Evolutionary conservation across 345 rosid species (phyloP), one percentile per base, ranked within the genome.

Genomic region (Dovyalis caffra): DNA sequence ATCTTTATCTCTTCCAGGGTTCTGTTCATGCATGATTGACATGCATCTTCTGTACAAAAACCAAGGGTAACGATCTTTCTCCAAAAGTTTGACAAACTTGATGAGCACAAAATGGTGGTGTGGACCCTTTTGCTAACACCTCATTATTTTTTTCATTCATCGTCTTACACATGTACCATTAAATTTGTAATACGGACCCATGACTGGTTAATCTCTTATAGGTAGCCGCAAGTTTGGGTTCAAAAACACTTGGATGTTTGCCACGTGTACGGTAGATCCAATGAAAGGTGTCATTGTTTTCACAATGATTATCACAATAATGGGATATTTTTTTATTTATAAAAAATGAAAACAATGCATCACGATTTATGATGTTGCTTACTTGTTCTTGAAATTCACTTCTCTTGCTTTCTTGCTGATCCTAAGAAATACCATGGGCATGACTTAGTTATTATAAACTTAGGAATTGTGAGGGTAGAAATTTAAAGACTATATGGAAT

Each of bases 181-280:
- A 51, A 58, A 25, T 37, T 67, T 47, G n/a, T 2, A n/a, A 6
- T 35, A 6, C 20, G 32, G 70, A 14, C 4, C n/a, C n/a, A n/a
- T n/a, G n/a, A n/a, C n/a, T n/a, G n/a, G n/a, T n/a, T n/a, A n/a
- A n/a, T n/a, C n/a, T n/a, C n/a, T n/a, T n/a, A n/a, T n/a, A n/a
- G n/a, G n/a, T n/a, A 58, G 78, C 71, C 49, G 71, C 84, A 73
- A 60, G 35, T 25, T 16, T 66, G 78, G 78, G 78, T 74, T 76
- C 77, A 73, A 70, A 58, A 20, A 62, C 76, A 57, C 68, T 58
- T n/a, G 70, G 83, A 37, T 68, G 63, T 33, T 31, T 45, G 78
- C 77, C 85, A 78, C 72, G 70, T 72, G 73, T 43, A 8, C 10
- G 34, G 8, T 8, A 32, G 6, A 58, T 66, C 73, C 43, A 23